Evolutionary conservation across 169 alveolate species (phyloP), one percentile per base, ranked within the genome.

Genomic region (Plasmodium sp.): DNA sequence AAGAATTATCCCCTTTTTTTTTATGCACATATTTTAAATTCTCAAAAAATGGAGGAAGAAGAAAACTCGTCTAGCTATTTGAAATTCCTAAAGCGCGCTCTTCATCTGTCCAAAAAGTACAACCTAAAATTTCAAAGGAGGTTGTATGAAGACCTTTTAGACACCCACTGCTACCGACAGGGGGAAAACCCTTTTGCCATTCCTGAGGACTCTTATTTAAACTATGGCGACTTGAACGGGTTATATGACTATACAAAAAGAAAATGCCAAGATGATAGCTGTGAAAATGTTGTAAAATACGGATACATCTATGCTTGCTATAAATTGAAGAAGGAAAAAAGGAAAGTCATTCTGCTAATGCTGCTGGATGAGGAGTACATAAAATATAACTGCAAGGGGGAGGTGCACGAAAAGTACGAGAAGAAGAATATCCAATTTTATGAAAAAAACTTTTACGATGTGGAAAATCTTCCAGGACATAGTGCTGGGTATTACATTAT

Each of bases 221-320:
- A 88, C 6, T 88, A 88, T 67, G 54, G 51, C 14, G 48, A 88
- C 72, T 88, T 88, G 56, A 62, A 80, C 33, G 36, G 18, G 72
- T 62, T 88, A 81, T 88, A 79, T 71, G 81, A 79, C 0, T 88
- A 88, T 80, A 79, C 94, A 39, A 77, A 33, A 81, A 39, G 27
- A 41, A 67, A 58, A 88, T 88, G 94, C 51, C 31, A 80, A 79
- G 83, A 77, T 56, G 83, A 12, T 36, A 88, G 34, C n/a, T 79
- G 85, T 43, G 90, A 88, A 5, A 88, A 88, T 88, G 48, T 88
- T 58, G 73, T 88, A 10, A 88, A 88, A 88, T 88, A 88, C 51
- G 94, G 85, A 33, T 88, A 88, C 51, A 81, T 88, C 81, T 88
- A 88, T 31, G 80, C 83, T 45, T 88, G 94, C 71, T 88, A 88